Evolutionary conservation across 495 filamentous ascomycete genomes (phyloP).

Genomic region (Talaromyces proteolyticus): DNA sequence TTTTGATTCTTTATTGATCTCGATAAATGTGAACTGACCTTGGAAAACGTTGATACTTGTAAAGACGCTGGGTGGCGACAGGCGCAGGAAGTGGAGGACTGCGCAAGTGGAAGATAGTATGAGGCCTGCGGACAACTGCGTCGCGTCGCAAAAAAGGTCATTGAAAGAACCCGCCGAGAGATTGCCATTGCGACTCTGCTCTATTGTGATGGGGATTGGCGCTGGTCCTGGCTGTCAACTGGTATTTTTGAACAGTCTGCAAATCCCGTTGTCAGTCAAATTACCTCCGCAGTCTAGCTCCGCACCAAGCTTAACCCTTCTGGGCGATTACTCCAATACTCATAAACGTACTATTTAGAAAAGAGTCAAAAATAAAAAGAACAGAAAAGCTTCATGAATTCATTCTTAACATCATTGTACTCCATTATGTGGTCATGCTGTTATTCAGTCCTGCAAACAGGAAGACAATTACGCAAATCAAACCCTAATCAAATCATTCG

Average conservation of each 20-base stretch:
- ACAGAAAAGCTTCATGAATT: too few species aligned
- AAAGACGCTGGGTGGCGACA: background rate
- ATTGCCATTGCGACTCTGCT: background rate
- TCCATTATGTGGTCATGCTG: conserved; percentile 5
- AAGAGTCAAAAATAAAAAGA: background rate
- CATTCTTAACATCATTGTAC: conserved; percentile 7
- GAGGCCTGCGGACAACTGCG: too few species aligned
- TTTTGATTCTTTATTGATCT: too few species aligned
- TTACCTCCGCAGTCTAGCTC: background rate
- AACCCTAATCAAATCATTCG: background rate
- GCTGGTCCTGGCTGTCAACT: background rate
- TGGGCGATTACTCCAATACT: background rate
- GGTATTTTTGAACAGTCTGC: background rate
- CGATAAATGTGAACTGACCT: too few species aligned
- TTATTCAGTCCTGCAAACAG: background rate
- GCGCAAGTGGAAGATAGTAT: too few species aligned
- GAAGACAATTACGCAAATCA: background rate
- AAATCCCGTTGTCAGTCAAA: too few species aligned
- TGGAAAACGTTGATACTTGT: background rate
- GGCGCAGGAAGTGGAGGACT: background rate
- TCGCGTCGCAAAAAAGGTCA: background rate
- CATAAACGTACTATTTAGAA: too few species aligned
- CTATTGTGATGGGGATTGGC: too few species aligned
- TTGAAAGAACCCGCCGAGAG: background rate
- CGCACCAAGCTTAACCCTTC: background rate